Evolutionary conservation across 805 yeast species (phyloP), one percentile per base, ranked within the genome.

Genomic region (Schizosaccharomyces octosporus): DNA sequence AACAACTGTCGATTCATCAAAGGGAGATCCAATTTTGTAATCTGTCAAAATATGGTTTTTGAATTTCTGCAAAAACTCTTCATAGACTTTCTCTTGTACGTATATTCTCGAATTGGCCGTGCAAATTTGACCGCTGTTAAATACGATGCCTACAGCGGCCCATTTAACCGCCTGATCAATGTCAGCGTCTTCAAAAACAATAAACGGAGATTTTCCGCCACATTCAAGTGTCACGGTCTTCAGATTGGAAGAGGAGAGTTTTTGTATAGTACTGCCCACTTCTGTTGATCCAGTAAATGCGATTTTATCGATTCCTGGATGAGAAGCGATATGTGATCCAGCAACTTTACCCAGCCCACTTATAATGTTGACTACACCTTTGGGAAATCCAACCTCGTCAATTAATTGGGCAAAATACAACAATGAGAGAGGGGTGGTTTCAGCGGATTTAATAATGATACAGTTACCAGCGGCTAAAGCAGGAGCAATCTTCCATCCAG

Each of bases 251-350:
- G 81, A 82, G 65, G 95, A 87, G 64, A 95, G 89, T 64, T 79
- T 77, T 73, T 79, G 80, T 83, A 86, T 83, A 70, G 90, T 85
- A 67, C 74, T 74, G 70, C 97, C 97, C 64, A 87, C 83, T 58
- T 84, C 87, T 62, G 96, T 89, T 43, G 96, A 88, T 66, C 97
- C 97, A 62, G 97, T 89, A 76, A 89, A 89, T 13, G 96, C 95
- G 69, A 89, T 78, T 78, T 89, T 89, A 76, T 85, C 85, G 68
- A 89, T 81, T 71, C 78, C 81, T 67, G 82, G 83, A 74, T 89
- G 96, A 62, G 77, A 73, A 59, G 90, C 78, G 65, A 89, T 79
- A 55, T 87, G 84, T 64, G 81, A 80, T 72, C 97, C 97, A 61
- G 90, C 84, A 68, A 79, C 82, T 70, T 80, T 80, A 71, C 97